These are phyloP conservation scores for Saturnispora dispora DNA, from an alignment of 805 yeast genomes.

Conservation along the genomic window DNA sequence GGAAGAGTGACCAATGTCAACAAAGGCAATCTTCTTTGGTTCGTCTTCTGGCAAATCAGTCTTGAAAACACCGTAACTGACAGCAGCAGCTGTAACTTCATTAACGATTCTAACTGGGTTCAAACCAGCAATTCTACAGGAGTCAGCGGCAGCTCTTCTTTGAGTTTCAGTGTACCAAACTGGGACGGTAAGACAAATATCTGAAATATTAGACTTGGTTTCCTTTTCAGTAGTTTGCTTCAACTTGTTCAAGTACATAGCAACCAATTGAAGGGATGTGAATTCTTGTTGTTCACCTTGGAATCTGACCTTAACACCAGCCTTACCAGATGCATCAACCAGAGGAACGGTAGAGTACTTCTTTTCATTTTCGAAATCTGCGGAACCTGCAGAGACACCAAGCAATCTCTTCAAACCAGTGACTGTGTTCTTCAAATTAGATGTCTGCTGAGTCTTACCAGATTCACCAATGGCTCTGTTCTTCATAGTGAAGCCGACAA, in stretches of 20 bases:
- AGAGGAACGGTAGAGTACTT: slow-evolving; percentile 66
- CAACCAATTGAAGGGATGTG: slow-evolving; percentile 83
- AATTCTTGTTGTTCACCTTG: slow-evolving; percentile 70
- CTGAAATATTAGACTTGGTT: slow-evolving; percentile 72
- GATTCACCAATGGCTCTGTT: slow-evolving; percentile 91
- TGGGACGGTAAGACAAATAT: slow-evolving; percentile 92
- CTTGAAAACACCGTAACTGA: slow-evolving; percentile 98
- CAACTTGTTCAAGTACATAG: slow-evolving; percentile 90
- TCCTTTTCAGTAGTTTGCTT: slow-evolving; percentile 73
- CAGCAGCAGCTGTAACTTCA: slow-evolving; percentile 98
- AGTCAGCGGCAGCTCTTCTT: slow-evolving; percentile 93
- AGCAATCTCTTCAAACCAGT: slow-evolving; percentile 89
- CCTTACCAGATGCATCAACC: slow-evolving; percentile 60
- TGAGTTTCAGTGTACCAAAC: slow-evolving; percentile 95
- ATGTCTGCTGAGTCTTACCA: slow-evolving; percentile 93
- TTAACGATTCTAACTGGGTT: slow-evolving; percentile 98
- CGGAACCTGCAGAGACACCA: slow-evolving; percentile 67
- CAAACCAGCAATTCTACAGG: slow-evolving; percentile 90
- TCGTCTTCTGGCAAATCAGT: slow-evolving; percentile 91
- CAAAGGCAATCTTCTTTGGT: slow-evolving; percentile 82
- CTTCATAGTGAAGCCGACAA: slow-evolving; percentile 83
- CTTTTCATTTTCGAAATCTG: slow-evolving; percentile 69
- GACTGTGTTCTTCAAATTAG: slow-evolving; percentile 93
- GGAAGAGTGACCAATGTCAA: slow-evolving; percentile 96
- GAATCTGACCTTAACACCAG: slow-evolving; percentile 81